Conservation (phyloP, 257 asterid genomes). For the Coffea eugenioides region DNA sequence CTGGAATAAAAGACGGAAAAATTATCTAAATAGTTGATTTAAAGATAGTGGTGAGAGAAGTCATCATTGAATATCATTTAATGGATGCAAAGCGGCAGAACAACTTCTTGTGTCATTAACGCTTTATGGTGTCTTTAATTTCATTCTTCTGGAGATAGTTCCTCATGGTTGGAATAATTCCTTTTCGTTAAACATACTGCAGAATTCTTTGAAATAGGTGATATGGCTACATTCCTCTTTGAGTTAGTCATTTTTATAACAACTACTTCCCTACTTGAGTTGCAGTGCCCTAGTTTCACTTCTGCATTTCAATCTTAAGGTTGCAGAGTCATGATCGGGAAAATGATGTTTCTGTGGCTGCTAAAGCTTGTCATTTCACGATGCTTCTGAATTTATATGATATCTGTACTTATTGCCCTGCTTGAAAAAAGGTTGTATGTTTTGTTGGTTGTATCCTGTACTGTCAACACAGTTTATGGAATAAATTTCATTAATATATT, state of each 20-base stretch:
- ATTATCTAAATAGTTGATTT: neutral
- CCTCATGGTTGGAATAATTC: neutral
- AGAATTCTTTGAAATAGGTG: neutral
- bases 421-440: too few species aligned
- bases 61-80: too few species aligned
- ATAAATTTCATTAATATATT: neutral
- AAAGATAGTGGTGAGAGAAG: too few species aligned
- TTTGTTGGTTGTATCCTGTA: too few species aligned
- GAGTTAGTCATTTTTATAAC: neutral
- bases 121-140: neutral
- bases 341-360: neutral
- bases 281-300: neutral
- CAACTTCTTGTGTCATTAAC: neutral
- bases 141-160: neutral
- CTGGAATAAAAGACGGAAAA: neutral
- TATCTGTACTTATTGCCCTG: too few species aligned
- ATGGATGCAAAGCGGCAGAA: too few species aligned
- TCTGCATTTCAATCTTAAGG: neutral
- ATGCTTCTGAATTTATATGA: too few species aligned
- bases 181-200: neutral
- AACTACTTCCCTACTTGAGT: neutral
- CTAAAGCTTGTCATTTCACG: too few species aligned
- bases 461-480: too few species aligned
- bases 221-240: neutral
- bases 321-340: neutral